Base-by-base conservation (phyloP, 2,329 filamentous ascomycete genomes). In the Blumeriella jaapii region DNA sequence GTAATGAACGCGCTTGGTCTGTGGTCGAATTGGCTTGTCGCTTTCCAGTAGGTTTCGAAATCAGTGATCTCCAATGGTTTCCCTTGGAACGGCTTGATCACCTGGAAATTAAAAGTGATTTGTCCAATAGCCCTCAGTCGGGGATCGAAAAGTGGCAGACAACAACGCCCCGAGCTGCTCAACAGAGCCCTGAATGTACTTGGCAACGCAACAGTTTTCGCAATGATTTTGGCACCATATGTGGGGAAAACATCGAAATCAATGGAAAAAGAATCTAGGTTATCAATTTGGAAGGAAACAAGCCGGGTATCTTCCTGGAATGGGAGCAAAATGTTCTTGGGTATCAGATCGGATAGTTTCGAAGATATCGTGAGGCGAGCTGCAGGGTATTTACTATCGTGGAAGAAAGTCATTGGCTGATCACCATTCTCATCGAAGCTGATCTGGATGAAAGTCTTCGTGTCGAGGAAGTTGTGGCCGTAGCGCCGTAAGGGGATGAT, bases 11-110 rank as follows among this genome's bases (percentile, higher is more conserved):
- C 83, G 53, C 74, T 91, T 15, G 82, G 80, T 29, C 86, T 82
- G 32, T 83, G 78, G 55, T 94, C 85, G 30, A 91, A 71, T 49
- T 94, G 86, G 52, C 86, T 94, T 1, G 91, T 98, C 0, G 89
- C 89, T 60, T 96, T 98, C 91, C 91, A 98, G 59, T 98, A 98
- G 0, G 91, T 96, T 44, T 93, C 91, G 51, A 96, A 98, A 54
- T 96, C 87, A 1, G 91, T 93, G 41, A 98, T 95, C 58, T 98
- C 91, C 14, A 98, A 66, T 3, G 91, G 86, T 41, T 86, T 81
- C 6, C 91, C 89, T 44, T 78, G 76, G 62, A 96, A 98, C 0
- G 91, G 91, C 54, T 94, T 95, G 57, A 98, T 93, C 16, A 96
- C 85, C 55, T 96, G 87, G 36, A 85, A 93, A 46, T 83, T 82